These are phyloP conservation scores for Scheffersomyces lignicola DNA, from an alignment of 1,139 yeast genomes.

Conservation along the genomic window DNA sequence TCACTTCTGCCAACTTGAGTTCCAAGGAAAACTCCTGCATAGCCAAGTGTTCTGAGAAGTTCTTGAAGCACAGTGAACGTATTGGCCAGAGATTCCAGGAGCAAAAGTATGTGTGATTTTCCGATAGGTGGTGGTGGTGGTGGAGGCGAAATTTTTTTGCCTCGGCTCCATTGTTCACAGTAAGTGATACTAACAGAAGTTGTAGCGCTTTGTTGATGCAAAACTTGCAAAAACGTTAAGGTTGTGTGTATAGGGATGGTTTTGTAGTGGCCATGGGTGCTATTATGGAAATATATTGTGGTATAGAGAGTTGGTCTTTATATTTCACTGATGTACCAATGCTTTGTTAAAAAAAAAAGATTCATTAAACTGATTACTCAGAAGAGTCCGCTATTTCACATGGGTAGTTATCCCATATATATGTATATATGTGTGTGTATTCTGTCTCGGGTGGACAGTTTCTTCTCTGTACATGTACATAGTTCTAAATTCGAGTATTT, in stretches of 20 bases:
- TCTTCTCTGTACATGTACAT: no score
- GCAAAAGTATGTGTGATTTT: constrained; percentile 56
- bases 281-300: no score
- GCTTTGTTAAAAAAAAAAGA: no score
- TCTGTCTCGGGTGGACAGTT: no score
- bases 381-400: no score
- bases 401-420: no score
- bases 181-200: constrained; percentile 23
- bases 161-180: neutral
- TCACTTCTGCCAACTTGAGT: constrained; percentile 87
- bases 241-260: neutral
- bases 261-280: no score
- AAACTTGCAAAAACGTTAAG: constrained; percentile 18
- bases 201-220: constrained; percentile 50
- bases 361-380: no score
- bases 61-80: constrained; percentile 96
- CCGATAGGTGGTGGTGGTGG: neutral
- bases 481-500: no score
- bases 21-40: constrained; percentile 84
- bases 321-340: no score
- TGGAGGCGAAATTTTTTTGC: neutral
- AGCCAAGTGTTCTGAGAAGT: constrained; percentile 92
- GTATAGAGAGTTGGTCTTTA: no score
- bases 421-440: no score
- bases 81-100: constrained; percentile 99